Base-by-base conservation (phyloP, 768 basidiomycete species). In the Mycena belliarum region DNA sequence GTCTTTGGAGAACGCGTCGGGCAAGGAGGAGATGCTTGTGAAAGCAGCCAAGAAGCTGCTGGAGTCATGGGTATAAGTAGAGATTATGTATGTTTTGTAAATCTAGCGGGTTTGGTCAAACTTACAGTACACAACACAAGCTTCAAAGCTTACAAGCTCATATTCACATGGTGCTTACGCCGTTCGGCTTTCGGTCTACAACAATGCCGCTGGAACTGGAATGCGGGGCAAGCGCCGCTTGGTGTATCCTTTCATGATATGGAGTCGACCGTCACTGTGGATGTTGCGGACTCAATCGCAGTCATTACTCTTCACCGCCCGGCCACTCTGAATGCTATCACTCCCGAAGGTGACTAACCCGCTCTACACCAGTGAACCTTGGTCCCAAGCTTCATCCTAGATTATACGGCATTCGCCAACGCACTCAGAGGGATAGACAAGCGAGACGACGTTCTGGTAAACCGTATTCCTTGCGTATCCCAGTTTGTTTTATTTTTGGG, bases 301-400 rank as follows among this genome's bases (percentile, higher is more conserved):
- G 88, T 86, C 1, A 84, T 89, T 52, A 86, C 86, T 4, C 72
- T 89, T 46, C 83, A 86, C 53, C 78, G 84, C 15, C 87, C 87
- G 4, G 72, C 73, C 52, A 75, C 77, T 5, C 69, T 87, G 44
- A 89, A 89, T 62, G 84, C 88, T 0, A 70, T 89, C 42, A 84
- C 81, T 4, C 51, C 70, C 12, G 77, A 78, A 75, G 87, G 79
- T 76, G 46, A 45, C 70, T 53, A 3, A n/a, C 18, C 23, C 44
- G 29, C 14, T n/a, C 15, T 43, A 18, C 16, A 23, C 26, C 38
- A 43, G 20, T 15, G 29, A 32, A 35, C 16, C 11, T n/a, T 47
- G 14, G 7, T 57, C 45, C 41, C 12, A 44, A 53, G n/a, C 29
- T 23, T 24, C 16, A 15, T 26, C 21, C 7, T 55, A 89, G 87